Percentiles rank a stretch among this genome's conserved stretches.
Conservation (phyloP, 2,329 filamentous ascomycete species). For the Paecilomyces formosus region DNA sequence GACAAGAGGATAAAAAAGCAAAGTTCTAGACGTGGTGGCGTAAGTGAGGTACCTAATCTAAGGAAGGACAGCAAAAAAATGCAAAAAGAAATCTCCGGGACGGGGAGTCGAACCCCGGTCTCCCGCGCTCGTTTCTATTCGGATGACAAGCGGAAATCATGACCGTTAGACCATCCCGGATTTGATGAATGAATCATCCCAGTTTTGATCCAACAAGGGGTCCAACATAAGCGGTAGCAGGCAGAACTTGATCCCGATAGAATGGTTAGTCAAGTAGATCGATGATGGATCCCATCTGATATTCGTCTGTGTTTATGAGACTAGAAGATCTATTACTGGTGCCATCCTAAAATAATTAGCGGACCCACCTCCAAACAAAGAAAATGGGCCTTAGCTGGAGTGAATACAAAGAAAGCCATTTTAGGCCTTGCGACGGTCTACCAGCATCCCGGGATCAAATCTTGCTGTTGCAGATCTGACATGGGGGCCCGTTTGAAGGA, state of each 20-base stretch:
- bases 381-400: neutral
- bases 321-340: neutral
- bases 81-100: constrained; percentile 1
- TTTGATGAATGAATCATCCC: neutral
- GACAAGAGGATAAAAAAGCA: neutral
- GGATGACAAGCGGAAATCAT: neutral
- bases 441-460: neutral
- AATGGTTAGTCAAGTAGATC: no score
- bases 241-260: neutral
- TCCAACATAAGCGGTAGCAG: no score
- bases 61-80: no score
- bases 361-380: neutral
- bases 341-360: neutral
- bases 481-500: neutral
- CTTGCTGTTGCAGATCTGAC: neutral
- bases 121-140: constrained; percentile 11
- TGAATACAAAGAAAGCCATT: neutral
- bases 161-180: neutral
- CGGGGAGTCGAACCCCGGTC: constrained; percentile 18
- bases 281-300: no score
- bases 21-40: no score
- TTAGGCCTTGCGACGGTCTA: neutral
- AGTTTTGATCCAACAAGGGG: neutral
- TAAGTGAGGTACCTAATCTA: no score
- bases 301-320: neutral